phyloP scores from a whole-genome alignment of 345 rosid species.

The Geranium brycei region DNA sequence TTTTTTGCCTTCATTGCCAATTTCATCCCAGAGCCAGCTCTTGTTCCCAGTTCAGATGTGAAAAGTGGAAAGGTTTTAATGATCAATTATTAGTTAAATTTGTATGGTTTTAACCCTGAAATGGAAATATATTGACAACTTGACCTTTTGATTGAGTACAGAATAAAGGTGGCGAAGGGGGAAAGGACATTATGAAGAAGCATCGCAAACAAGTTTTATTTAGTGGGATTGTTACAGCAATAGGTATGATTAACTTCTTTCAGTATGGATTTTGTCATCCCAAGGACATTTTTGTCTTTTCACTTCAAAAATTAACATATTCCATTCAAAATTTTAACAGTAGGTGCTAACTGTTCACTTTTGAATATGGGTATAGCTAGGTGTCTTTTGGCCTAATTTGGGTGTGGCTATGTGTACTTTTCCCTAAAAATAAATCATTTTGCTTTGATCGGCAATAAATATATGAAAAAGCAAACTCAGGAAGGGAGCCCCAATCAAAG shows the following conservation, averaged over 20 bases:
- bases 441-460: too few species aligned
- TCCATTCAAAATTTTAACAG: too few species aligned
- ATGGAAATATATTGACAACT: background rate
- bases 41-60: slow-evolving; percentile 42
- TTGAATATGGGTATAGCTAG: too few species aligned
- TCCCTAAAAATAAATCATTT: too few species aligned
- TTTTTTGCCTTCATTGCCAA: slow-evolving; percentile 74
- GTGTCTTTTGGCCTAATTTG: too few species aligned
- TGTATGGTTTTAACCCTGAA: background rate
- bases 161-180: slow-evolving; percentile 58
- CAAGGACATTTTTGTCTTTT: too few species aligned
- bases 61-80: slow-evolving; percentile 52
- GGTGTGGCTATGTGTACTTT: too few species aligned
- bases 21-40: slow-evolving; percentile 84
- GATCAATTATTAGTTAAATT: too few species aligned
- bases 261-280: background rate
- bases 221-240: slow-evolving; percentile 86
- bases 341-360: too few species aligned
- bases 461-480: too few species aligned
- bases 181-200: slow-evolving; percentile 77
- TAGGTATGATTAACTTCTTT: slow-evolving; percentile 36
- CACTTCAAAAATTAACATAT: too few species aligned
- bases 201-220: slow-evolving; percentile 79
- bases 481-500: too few species aligned
- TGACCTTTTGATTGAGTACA: slow-evolving; percentile 26